A percentile compares a stretch with the other conserved stretches of the same genome.
Conservation (phyloP, 2,329 filamentous ascomycete species). For the Aspergillus sojae region DNA sequence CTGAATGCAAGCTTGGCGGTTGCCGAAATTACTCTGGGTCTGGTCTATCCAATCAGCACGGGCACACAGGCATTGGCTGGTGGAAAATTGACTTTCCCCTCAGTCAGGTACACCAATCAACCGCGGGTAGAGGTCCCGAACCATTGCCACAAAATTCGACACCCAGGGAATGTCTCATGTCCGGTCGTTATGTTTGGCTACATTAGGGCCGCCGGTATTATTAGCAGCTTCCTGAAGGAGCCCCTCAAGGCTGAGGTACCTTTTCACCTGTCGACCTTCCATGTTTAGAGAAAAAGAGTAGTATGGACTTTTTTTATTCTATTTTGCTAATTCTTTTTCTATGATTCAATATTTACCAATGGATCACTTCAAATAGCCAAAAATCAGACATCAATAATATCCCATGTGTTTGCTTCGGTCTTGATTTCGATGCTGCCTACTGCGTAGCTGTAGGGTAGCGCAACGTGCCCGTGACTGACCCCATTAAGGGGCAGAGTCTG, state of each 20-base stretch:
- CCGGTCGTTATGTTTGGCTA: conserved; percentile 14
- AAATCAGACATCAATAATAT: not conserved
- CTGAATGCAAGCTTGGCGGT: conserved; percentile 30
- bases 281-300: not conserved
- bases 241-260: conserved; percentile 2
- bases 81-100: conserved; percentile 16
- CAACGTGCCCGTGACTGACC: not conserved
- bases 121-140: conserved; percentile 11
- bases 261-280: not conserved
- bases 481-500: conserved; percentile 1
- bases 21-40: conserved; percentile 27
- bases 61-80: conserved; percentile 7
- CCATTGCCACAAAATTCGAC: conserved; percentile 18
- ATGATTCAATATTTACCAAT: not conserved
- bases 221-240: conserved; percentile 7
- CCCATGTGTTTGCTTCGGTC: not conserved
- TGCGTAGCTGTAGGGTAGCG: not conserved
- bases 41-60: conserved; percentile 28
- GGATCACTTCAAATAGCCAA: too few species aligned
- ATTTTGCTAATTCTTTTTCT: not conserved
- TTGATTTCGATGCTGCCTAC: not conserved
- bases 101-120: conserved; percentile 39
- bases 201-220: conserved; percentile 7
- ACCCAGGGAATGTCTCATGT: conserved; percentile 23
- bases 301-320: not conserved